phyloP scores from a whole-genome alignment of 2,329 filamentous ascomycete genomes.

The Arthrobotrys sphaeroides region DNA sequence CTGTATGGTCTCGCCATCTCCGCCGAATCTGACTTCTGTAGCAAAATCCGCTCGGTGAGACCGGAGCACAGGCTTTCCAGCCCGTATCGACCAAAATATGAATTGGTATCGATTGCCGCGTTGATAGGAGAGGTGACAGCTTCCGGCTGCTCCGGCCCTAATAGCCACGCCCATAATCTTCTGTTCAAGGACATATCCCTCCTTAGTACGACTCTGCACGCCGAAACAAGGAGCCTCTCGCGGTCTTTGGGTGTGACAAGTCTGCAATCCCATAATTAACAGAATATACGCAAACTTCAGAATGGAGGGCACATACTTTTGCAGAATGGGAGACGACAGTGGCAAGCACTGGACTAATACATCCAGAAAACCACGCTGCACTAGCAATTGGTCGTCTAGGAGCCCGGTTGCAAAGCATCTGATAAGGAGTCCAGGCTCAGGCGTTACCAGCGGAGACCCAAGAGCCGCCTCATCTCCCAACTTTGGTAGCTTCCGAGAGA shows the following conservation, averaged over 20 bases:
- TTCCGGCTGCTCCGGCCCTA: constrained; percentile 73
- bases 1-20: constrained; percentile 86
- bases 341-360: constrained; percentile 89
- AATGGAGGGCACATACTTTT: constrained; percentile 68
- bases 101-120: constrained; percentile 66
- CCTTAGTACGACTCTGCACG: constrained; percentile 84
- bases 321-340: constrained; percentile 81
- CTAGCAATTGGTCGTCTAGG: constrained; percentile 84
- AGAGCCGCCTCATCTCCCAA: constrained; percentile 66
- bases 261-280: constrained; percentile 10
- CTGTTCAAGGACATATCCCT: constrained; percentile 97
- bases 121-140: constrained; percentile 57
- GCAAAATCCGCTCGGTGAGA: constrained; percentile 78
- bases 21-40: constrained; percentile 66
- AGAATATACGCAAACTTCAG: background rate
- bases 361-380: constrained; percentile 93
- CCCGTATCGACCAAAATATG: constrained; percentile 85
- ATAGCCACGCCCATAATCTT: constrained; percentile 93
- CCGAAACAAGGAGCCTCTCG: constrained; percentile 81
- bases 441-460: constrained; percentile 75
- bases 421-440: constrained; percentile 88
- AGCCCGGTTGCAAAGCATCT: constrained; percentile 92
- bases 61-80: constrained; percentile 77
- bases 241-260: constrained; percentile 73
- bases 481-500: constrained; percentile 79